These are phyloP conservation scores for Entomortierella beljakovae DNA, from an alignment of 192 early-diverging fungal genomes.

Conservation along the genomic window DNA sequence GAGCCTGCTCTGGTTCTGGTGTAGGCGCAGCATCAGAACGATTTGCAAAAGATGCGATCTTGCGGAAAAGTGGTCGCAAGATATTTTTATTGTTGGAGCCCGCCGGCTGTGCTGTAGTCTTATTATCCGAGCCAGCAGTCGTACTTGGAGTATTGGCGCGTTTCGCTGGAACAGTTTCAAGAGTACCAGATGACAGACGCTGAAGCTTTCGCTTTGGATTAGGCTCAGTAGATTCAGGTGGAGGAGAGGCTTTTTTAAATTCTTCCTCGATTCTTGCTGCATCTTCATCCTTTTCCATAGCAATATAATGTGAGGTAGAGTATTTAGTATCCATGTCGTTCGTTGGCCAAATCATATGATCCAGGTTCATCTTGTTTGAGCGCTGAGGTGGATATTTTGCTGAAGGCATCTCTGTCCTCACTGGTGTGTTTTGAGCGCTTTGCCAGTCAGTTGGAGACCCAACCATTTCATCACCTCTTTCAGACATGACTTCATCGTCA, in stretches of 20 bases:
- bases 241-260: slow-evolving; percentile 50
- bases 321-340: slow-evolving; percentile 51
- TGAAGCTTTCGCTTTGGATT: slow-evolving; percentile 52
- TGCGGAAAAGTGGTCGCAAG: slow-evolving; percentile 27
- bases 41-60: slow-evolving; percentile 50
- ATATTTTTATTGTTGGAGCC: slow-evolving; percentile 40
- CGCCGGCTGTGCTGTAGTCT: neutral
- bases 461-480: slow-evolving; percentile 19
- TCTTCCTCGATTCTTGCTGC: slow-evolving; percentile 52
- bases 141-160: slow-evolving; percentile 34
- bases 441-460: slow-evolving; percentile 33
- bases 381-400: slow-evolving; percentile 34
- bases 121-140: slow-evolving; percentile 6
- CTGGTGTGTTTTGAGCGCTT: slow-evolving; percentile 28
- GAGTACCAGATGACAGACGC: slow-evolving; percentile 36
- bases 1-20: slow-evolving; percentile 27
- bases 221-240: slow-evolving; percentile 36
- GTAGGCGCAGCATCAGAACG: slow-evolving; percentile 21
- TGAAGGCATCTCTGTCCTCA: neutral
- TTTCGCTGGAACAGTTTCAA: slow-evolving; percentile 39
- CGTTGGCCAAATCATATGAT: slow-evolving; percentile 55
- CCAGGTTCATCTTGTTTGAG: slow-evolving; percentile 52
- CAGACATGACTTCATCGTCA: slow-evolving; percentile 52
- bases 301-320: slow-evolving; percentile 20
- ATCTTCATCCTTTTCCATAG: slow-evolving; percentile 47